Conservation (phyloP, 2,329 filamentous ascomycete species). For the Sporothrix globosa region DNA sequence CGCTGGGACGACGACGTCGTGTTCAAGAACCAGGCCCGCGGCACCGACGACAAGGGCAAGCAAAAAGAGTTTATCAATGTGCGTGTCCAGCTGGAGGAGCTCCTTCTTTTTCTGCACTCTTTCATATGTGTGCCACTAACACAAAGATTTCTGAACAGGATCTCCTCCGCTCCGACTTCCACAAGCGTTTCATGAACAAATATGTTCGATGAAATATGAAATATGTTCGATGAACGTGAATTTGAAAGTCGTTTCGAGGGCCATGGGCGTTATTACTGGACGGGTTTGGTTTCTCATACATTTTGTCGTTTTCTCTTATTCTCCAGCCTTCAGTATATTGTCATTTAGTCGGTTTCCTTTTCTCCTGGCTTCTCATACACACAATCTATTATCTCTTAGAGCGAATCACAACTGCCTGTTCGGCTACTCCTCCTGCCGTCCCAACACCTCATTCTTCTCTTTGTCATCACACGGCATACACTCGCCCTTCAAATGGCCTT, state of each 20-base stretch:
- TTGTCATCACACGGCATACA: background rate
- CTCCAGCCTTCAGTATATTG: background rate
- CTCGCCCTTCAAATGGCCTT: background rate
- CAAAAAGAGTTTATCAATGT: slow-evolving; percentile 97
- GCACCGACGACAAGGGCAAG: slow-evolving; percentile 86
- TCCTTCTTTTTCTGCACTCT: too few relatives aligned
- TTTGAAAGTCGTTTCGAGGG: background rate
- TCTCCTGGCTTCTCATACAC: background rate
- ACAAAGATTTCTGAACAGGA: slow-evolving; percentile 55
- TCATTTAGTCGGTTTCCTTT: slow-evolving; percentile 1
- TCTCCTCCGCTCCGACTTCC: slow-evolving; percentile 90
- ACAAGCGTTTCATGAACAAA: slow-evolving; percentile 91
- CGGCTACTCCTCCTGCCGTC: background rate
- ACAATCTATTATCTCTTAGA: background rate
- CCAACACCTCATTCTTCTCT: background rate
- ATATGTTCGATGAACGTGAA: slow-evolving; percentile 57
- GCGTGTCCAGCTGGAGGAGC: slow-evolving; percentile 44
- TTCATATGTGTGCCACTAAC: background rate
- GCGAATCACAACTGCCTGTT: slow-evolving; percentile 4
- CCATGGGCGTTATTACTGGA: background rate
- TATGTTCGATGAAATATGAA: slow-evolving; percentile 62
- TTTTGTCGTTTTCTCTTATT: background rate
- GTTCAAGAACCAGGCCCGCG: slow-evolving; percentile 97
- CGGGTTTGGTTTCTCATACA: background rate
- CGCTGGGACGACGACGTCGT: slow-evolving; percentile 98